These are phyloP conservation scores for Sungouiozyma intestinalis DNA, from an alignment of 805 yeast species.

Conservation along the genomic window DNA sequence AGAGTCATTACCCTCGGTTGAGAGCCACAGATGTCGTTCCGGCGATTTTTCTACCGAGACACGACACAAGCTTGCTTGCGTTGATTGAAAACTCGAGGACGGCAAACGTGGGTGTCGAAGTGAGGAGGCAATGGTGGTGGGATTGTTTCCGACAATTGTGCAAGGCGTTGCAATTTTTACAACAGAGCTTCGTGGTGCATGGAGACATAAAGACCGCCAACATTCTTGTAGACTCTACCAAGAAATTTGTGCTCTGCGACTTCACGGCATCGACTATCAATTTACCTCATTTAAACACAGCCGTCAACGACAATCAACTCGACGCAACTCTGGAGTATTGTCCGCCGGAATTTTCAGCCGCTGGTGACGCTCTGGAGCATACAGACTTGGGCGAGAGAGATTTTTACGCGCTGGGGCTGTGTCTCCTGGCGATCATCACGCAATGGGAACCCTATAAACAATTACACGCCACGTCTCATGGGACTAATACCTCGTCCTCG, in stretches of 20 bases:
- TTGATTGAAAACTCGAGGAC: background rate
- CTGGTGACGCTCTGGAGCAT: no score
- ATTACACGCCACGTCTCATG: constrained; percentile 3
- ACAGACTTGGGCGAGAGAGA: constrained; percentile 9
- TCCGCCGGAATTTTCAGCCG: constrained; percentile 14
- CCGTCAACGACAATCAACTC: constrained; percentile 1
- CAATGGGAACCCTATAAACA: constrained; percentile 13
- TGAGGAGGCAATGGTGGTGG: constrained; percentile 8
- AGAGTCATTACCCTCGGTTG: constrained; percentile 4
- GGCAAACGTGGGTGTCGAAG: background rate
- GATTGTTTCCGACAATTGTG: constrained; percentile 5
- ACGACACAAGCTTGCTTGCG: background rate
- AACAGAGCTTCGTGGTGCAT: constrained; percentile 8
- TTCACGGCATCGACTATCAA: constrained; percentile 10
- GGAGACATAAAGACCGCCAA: constrained; percentile 18
- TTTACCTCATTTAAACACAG: background rate
- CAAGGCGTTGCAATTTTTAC: constrained; percentile 6
- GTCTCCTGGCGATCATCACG: constrained; percentile 11
- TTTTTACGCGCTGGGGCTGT: constrained; percentile 13
- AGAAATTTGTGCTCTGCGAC: constrained; percentile 11
- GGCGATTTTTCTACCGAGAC: background rate
- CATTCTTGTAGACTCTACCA: constrained; percentile 5
- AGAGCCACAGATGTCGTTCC: background rate
- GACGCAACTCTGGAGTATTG: constrained; percentile 15
- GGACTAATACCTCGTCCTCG: constrained; percentile 3